Evolutionary conservation across 1,284 basidiomycete genomes (phyloP).

Genomic region (Ustilago hordei): DNA sequence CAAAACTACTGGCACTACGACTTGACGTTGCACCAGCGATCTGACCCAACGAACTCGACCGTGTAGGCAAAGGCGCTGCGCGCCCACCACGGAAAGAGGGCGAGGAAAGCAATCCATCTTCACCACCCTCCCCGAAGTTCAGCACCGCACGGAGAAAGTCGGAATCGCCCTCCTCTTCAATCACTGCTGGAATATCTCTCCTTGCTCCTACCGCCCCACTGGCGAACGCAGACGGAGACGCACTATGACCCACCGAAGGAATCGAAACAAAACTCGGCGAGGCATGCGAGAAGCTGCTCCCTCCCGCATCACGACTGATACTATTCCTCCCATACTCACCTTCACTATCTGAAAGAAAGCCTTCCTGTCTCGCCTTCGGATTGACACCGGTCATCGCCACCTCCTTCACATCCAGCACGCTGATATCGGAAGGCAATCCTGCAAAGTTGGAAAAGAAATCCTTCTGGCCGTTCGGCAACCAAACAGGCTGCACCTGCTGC

Average conservation of each 20-base stretch:
- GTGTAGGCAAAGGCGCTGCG: conserved; percentile 32
- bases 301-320: not conserved
- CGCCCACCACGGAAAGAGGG: conserved; percentile 36
- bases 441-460: conserved; percentile 43
- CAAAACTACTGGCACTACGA: conserved; percentile 4
- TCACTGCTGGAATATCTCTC: conserved; percentile 30
- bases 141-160: conserved; percentile 58
- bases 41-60: conserved; percentile 37
- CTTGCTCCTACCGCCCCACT: conserved; percentile 3
- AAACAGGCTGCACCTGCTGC: conserved; percentile 27
- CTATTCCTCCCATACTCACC: not conserved
- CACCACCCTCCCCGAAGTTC: conserved; percentile 43
- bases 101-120: conserved; percentile 5
- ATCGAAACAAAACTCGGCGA: conserved; percentile 5
- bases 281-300: not conserved
- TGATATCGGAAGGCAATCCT: conserved; percentile 19
- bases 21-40: conserved; percentile 15
- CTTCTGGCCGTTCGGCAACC: conserved; percentile 47
- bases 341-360: conserved; percentile 3
- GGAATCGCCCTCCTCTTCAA: conserved; percentile 50
- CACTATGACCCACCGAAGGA: conserved; percentile 4
- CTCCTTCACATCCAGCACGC: not conserved
- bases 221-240: conserved; percentile 7
- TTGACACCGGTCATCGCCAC: conserved; percentile 15
- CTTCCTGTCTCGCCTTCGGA: conserved; percentile 23